A percentile compares a stretch with the other conserved stretches of the same genome.
Evolutionary conservation across 1,284 basidiomycete genomes (phyloP).

Genomic region (Apiotrichum akiyoshidainum): DNA sequence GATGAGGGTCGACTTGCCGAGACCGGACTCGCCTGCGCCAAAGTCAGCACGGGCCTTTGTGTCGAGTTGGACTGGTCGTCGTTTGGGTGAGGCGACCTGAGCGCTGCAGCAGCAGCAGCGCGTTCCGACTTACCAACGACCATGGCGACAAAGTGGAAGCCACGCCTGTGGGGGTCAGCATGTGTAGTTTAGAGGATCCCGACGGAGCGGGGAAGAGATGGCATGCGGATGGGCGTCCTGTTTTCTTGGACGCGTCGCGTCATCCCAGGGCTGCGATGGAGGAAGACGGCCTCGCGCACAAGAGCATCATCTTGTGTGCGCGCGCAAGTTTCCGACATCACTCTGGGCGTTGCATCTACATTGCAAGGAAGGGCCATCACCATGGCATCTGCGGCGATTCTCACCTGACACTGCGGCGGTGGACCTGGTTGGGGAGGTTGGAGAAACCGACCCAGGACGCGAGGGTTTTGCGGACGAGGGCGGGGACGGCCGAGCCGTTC

Average conservation of each 20-base stretch:
- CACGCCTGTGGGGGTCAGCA: constrained; percentile 56
- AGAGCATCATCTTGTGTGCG: neutral
- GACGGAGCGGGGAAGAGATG: neutral
- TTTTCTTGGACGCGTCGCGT: neutral
- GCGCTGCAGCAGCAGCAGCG: neutral
- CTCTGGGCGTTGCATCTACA: no score
- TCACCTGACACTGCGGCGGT: constrained; percentile 84
- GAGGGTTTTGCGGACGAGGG: constrained; percentile 46
- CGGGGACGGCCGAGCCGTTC: constrained; percentile 6
- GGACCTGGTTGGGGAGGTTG: constrained; percentile 95
- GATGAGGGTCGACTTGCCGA: constrained; percentile 95
- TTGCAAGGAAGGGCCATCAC: no score
- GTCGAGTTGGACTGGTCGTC: constrained; percentile 1
- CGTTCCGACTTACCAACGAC: constrained; percentile 74
- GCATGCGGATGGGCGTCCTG: neutral
- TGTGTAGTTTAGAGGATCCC: neutral
- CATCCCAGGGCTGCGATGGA: neutral
- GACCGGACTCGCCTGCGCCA: constrained; percentile 81
- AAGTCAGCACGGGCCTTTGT: constrained; percentile 22
- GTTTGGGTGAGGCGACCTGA: neutral
- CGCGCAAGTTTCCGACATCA: no score
- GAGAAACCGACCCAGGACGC: constrained; percentile 65
- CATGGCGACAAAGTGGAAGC: constrained; percentile 95
- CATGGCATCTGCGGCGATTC: constrained; percentile 20
- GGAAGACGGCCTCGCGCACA: neutral